Conservation (phyloP, 176 grass and related monocot species). For the Alopecurus myosuroides region DNA sequence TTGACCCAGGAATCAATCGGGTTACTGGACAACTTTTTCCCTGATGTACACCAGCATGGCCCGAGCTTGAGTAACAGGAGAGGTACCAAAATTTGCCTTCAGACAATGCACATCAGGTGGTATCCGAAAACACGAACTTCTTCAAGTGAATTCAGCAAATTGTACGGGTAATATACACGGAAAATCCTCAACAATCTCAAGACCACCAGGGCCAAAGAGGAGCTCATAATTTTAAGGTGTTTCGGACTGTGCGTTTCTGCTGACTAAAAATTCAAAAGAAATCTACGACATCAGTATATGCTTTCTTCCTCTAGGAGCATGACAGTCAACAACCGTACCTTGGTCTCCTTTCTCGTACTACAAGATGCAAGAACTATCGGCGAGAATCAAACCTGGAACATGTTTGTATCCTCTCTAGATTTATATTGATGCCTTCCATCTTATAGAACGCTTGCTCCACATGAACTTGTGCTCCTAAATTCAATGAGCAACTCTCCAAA, state of each 20-base stretch:
- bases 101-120: no score
- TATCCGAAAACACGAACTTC: no score
- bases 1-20: no score
- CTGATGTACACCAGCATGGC: no score
- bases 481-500: neutral
- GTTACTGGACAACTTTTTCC: no score
- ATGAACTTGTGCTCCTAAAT: neutral
- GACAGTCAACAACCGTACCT: neutral
- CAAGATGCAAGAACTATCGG: neutral
- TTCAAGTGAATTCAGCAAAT: no score
- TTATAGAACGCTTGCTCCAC: neutral
- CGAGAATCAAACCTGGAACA: neutral
- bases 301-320: neutral
- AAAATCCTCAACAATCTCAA: no score
- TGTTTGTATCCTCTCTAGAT: neutral
- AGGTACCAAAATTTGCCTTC: no score
- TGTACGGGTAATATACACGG: no score
- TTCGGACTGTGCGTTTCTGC: neutral
- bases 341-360: neutral
- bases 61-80: no score
- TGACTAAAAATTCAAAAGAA: neutral
- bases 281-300: neutral
- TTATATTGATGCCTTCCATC: neutral
- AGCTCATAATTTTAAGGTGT: neutral
- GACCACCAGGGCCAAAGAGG: no score